Conservation (phyloP, 2,329 filamentous ascomycete genomes). For the Magnaporthales sp. region DNA sequence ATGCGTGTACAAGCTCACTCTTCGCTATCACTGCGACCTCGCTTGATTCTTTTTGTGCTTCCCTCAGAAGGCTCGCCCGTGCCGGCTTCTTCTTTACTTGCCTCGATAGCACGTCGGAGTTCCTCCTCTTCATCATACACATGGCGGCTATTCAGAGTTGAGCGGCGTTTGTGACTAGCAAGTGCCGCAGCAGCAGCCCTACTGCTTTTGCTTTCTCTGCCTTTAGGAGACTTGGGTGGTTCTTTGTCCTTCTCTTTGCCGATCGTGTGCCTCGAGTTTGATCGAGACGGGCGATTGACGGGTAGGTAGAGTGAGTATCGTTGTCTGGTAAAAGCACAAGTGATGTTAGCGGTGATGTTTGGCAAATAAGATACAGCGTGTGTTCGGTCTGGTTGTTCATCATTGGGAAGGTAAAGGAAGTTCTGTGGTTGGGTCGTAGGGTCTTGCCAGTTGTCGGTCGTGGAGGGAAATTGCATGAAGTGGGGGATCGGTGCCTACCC, state of each 20-base stretch:
- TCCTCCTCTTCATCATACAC: constrained; percentile 94
- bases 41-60: constrained; percentile 61
- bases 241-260: constrained; percentile 46
- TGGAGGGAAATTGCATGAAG: background rate
- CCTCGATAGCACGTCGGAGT: constrained; percentile 81
- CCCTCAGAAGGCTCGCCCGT: constrained; percentile 42
- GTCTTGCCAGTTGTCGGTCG: background rate
- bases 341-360: background rate
- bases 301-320: constrained; percentile 58
- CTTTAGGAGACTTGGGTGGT: constrained; percentile 42
- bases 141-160: constrained; percentile 94
- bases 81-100: constrained; percentile 76
- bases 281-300: constrained; percentile 49
- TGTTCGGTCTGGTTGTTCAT: background rate
- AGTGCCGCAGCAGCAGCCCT: constrained; percentile 39
- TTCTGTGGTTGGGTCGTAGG: background rate
- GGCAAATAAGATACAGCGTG: background rate
- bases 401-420: background rate
- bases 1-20: constrained; percentile 53
- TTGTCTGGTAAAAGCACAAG: background rate
- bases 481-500: constrained; percentile 52
- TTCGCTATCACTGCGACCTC: constrained; percentile 84
- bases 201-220: constrained; percentile 46
- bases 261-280: constrained; percentile 36
- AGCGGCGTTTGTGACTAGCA: constrained; percentile 67